These are phyloP conservation scores for Candida ulmi DNA, from an alignment of 805 yeast genomes.

Conservation along the genomic window DNA sequence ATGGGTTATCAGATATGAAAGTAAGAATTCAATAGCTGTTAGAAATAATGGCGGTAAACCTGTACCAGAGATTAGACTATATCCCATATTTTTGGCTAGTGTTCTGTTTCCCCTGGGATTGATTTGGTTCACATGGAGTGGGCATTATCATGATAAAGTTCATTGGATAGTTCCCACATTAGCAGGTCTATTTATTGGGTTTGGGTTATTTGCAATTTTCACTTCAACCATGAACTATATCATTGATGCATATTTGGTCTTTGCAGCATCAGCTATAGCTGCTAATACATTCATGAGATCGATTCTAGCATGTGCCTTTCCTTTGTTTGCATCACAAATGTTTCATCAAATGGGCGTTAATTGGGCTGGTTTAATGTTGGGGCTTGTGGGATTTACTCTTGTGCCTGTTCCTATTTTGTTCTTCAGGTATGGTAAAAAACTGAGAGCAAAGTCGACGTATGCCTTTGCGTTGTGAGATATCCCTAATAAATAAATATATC, in stretches of 20 bases:
- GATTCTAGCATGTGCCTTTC: slow-evolving; percentile 63
- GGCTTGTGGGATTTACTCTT: slow-evolving; percentile 51
- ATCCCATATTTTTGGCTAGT: slow-evolving; percentile 70
- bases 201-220: slow-evolving; percentile 64
- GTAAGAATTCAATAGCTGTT: slow-evolving; percentile 41
- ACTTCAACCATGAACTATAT: slow-evolving; percentile 66
- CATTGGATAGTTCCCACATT: slow-evolving; percentile 82
- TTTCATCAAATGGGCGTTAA: slow-evolving; percentile 61
- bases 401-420: slow-evolving; percentile 68
- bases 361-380: slow-evolving; percentile 76
- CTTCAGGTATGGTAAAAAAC: slow-evolving; percentile 47
- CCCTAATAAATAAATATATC: no score
- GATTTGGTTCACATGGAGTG: slow-evolving; percentile 87
- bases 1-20: slow-evolving; percentile 48
- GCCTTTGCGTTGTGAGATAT: slow-evolving; percentile 32
- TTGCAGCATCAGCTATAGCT: slow-evolving; percentile 77
- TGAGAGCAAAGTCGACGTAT: slow-evolving; percentile 54
- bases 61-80: slow-evolving; percentile 76
- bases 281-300: slow-evolving; percentile 70
- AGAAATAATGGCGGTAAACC: slow-evolving; percentile 50
- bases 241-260: slow-evolving; percentile 60
- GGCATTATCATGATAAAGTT: slow-evolving; percentile 59
- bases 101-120: slow-evolving; percentile 71
- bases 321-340: slow-evolving; percentile 69
- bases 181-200: slow-evolving; percentile 60